Conservation (phyloP, 306 rosid species). For the Myrica gale region DNA sequence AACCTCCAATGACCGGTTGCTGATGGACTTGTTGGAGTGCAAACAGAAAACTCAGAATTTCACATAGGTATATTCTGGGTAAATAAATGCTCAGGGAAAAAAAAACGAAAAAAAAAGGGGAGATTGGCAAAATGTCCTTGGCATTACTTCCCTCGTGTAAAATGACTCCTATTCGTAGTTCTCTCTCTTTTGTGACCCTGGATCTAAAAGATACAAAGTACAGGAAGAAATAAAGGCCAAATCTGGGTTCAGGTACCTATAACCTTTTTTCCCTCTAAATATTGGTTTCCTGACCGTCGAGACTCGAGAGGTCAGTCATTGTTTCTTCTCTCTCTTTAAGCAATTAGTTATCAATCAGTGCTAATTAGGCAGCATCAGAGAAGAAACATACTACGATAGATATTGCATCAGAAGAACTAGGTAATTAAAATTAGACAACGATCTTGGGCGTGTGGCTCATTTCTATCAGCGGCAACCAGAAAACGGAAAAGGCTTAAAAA, state of each 20-base stretch:
- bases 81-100: neutral
- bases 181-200: neutral
- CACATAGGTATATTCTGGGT: neutral
- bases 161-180: neutral
- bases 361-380: too few relatives aligned
- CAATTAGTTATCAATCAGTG: too few relatives aligned
- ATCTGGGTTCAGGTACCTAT: neutral
- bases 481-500: too few relatives aligned
- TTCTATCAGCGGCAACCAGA: too few relatives aligned
- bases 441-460: too few relatives aligned
- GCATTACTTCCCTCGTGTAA: neutral
- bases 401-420: too few relatives aligned
- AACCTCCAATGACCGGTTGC: neutral
- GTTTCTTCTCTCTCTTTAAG: too few relatives aligned
- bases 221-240: neutral
- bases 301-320: too few relatives aligned
- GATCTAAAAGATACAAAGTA: neutral
- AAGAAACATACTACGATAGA: too few relatives aligned
- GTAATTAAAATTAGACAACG: too few relatives aligned
- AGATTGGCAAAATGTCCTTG: neutral
- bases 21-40: neutral
- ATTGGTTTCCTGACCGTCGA: too few relatives aligned
- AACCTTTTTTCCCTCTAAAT: neutral
- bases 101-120: neutral
- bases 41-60: neutral